Evolutionary conservation across 352 stramenopile species (phyloP).

Genomic region (Globisporangium cederbergense): DNA sequence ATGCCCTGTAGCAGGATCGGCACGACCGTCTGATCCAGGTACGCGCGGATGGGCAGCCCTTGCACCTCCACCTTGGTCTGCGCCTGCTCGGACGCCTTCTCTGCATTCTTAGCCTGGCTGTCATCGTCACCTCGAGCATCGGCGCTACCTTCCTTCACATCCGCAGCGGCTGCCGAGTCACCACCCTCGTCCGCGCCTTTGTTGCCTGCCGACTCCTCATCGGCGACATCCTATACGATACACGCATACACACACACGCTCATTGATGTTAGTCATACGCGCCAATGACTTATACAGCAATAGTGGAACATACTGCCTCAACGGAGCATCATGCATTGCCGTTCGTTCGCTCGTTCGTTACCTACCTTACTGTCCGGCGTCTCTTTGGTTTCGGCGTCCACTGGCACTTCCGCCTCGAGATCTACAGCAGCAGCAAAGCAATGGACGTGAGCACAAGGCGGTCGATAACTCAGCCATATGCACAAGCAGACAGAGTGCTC

Average conservation of each 20-base stretch:
- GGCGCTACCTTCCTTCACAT: not conserved
- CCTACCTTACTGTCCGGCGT: not conserved
- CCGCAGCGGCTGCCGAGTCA: not conserved
- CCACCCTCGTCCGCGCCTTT: not conserved
- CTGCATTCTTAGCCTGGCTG: conserved; percentile 43
- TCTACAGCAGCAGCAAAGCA: not conserved
- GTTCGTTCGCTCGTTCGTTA: not conserved
- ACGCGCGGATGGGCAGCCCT: conserved; percentile 94
- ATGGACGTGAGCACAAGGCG: not conserved
- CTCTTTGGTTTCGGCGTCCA: not conserved
- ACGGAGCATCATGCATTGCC: not conserved
- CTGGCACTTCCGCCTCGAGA: conserved; percentile 1
- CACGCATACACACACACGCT: not conserved
- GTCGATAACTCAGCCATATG: not conserved
- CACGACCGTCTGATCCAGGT: conserved; percentile 98
- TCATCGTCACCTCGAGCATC: not conserved
- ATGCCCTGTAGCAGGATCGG: conserved; percentile 98
- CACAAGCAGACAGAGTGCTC: not conserved
- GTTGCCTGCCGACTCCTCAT: not conserved
- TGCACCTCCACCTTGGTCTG: conserved; percentile 91
- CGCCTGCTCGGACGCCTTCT: conserved; percentile 66
- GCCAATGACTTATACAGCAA: not conserved
- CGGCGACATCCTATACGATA: not conserved
- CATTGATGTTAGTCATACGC: not conserved
- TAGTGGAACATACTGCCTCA: too few relatives aligned